Conservation (phyloP, 805 yeast species). For the Zygoascus ofunaensis region DNA sequence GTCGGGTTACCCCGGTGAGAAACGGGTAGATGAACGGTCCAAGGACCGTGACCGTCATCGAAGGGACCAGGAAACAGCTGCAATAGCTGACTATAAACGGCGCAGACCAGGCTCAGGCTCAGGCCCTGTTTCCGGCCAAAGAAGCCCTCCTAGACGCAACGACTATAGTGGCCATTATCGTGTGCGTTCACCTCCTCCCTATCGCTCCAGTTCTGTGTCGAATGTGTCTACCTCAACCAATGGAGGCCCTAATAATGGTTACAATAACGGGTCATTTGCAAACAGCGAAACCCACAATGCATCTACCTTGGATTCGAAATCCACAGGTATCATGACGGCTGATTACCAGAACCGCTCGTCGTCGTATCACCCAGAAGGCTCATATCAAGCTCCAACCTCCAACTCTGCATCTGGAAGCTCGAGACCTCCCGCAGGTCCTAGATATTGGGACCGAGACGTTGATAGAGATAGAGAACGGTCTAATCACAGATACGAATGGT, state of each 20-base stretch:
- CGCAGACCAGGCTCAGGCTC: too few relatives aligned
- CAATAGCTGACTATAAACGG: conserved; percentile 21
- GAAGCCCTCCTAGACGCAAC: not conserved
- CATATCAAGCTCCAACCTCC: not conserved
- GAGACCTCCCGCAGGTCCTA: conserved; percentile 6
- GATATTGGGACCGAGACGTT: conserved; percentile 11
- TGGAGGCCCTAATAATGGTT: not conserved
- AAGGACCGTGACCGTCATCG: conserved; percentile 22
- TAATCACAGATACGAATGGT: conserved; percentile 7
- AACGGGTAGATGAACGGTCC: conserved; percentile 16
- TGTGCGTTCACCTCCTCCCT: not conserved
- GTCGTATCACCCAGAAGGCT: not conserved
- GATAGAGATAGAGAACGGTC: conserved; percentile 7
- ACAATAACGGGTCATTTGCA: not conserved
- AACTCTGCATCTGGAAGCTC: not conserved
- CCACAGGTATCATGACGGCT: not conserved
- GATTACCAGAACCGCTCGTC: not conserved
- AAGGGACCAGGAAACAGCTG: conserved; percentile 21
- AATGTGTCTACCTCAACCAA: too few relatives aligned
- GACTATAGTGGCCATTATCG: not conserved
- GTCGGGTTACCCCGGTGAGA: not conserved
- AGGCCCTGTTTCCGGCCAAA: not conserved
- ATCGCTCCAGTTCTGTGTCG: too few relatives aligned
- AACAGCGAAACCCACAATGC: not conserved
- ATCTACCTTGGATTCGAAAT: not conserved